Conservation (phyloP, 2,329 filamentous ascomycete genomes). For the Hymenoscyphus albidus region DNA sequence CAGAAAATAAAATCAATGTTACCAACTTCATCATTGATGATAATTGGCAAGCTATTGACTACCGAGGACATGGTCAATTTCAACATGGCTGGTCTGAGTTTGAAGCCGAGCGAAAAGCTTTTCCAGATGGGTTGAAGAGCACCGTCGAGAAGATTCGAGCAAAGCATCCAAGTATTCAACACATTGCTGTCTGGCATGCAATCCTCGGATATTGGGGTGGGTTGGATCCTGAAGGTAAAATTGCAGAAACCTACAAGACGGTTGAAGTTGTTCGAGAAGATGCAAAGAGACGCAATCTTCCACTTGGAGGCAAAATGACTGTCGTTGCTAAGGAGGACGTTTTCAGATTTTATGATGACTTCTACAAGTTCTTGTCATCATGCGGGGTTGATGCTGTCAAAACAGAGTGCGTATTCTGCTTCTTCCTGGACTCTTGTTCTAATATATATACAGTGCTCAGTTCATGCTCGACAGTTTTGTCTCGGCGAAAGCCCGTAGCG, state of each 20-base stretch:
- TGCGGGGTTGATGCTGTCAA: constrained; percentile 84
- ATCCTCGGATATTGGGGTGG: constrained; percentile 88
- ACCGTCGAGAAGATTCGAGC: constrained; percentile 66
- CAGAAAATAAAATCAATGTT: constrained; percentile 69
- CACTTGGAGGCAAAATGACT: constrained; percentile 61
- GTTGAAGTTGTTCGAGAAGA: constrained; percentile 52
- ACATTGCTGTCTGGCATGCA: constrained; percentile 93
- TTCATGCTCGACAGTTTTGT: constrained; percentile 78
- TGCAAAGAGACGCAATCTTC: constrained; percentile 44
- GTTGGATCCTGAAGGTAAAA: constrained; percentile 67
- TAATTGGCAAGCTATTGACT: constrained; percentile 82
- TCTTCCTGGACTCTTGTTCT: constrained; percentile 4
- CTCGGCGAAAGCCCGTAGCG: constrained; percentile 64
- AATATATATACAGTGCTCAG: constrained; percentile 51
- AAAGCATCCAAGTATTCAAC: constrained; percentile 67
- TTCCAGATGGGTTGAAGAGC: constrained; percentile 74
- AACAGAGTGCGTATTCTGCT: constrained; percentile 55
- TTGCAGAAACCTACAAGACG: constrained; percentile 78
- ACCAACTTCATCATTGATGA: constrained; percentile 93
- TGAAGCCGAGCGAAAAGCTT: constrained; percentile 75
- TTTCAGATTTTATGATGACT: constrained; percentile 77
- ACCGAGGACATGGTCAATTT: constrained; percentile 48
- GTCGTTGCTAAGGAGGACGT: constrained; percentile 74
- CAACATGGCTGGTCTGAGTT: constrained; percentile 73
- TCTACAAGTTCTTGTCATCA: constrained; percentile 74